A percentile compares a stretch with the other conserved stretches of the same genome.
phyloP scores from a whole-genome alignment of 805 yeast species.

The Maudiozyma bulderi region DNA sequence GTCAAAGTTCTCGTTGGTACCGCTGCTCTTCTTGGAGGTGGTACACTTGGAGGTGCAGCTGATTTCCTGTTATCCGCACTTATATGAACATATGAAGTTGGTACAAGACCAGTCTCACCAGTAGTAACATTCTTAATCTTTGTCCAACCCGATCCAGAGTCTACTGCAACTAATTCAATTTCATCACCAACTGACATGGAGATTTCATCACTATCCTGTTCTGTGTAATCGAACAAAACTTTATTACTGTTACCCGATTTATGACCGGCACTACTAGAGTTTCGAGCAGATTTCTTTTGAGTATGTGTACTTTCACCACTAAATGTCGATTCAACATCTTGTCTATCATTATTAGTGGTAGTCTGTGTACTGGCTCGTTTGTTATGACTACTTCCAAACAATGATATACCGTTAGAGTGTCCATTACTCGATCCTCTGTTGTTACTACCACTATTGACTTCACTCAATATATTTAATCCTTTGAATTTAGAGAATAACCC shows the following conservation, averaged over 20 bases:
- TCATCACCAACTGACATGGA: slow-evolving; percentile 51
- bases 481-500: slow-evolving; percentile 36
- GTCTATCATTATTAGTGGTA: slow-evolving; percentile 7
- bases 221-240: slow-evolving; percentile 57
- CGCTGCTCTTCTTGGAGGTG: slow-evolving; percentile 54
- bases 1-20: slow-evolving; percentile 37
- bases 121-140: slow-evolving; percentile 39
- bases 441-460: background rate
- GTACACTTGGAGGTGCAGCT: slow-evolving; percentile 67
- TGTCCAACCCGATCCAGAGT: slow-evolving; percentile 95
- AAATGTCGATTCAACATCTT: slow-evolving; percentile 4
- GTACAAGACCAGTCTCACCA: slow-evolving; percentile 65
- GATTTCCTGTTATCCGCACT: slow-evolving; percentile 20
- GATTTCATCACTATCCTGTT: slow-evolving; percentile 70
- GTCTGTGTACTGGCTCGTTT: background rate
- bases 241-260: slow-evolving; percentile 18
- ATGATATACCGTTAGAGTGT: slow-evolving; percentile 1
- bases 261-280: background rate
- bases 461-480: slow-evolving; percentile 3
- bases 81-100: slow-evolving; percentile 64
- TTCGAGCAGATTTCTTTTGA: background rate
- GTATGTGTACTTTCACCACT: slow-evolving; percentile 5
- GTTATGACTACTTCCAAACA: background rate
- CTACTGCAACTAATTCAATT: slow-evolving; percentile 49
- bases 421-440: background rate